Percentiles rank a stretch among this genome's conserved stretches.
Conservation (phyloP, 177 flowering plant species). For the Telopea speciosissima region DNA sequence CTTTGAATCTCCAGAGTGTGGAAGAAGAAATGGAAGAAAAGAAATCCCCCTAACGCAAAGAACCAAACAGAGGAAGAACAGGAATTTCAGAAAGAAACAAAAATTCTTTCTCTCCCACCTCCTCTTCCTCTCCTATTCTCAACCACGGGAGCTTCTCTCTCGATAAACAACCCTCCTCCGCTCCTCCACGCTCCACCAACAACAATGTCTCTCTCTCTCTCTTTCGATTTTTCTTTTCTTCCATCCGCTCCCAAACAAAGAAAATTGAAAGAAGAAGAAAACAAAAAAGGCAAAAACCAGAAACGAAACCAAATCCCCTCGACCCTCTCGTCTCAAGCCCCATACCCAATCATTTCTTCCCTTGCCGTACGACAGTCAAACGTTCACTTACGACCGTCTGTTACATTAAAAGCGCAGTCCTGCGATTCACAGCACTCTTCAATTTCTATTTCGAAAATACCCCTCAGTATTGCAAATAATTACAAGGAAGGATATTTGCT, state of each 20-base stretch:
- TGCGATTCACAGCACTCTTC: constrained; percentile 2
- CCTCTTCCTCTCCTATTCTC: too few relatives aligned
- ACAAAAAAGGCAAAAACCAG: too few relatives aligned
- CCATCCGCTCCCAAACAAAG: constrained; percentile 1
- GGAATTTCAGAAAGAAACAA: constrained; percentile 4
- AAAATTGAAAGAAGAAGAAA: background rate
- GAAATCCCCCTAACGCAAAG: constrained; percentile 1
- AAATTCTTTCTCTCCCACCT: background rate
- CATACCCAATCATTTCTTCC: constrained; percentile 31
- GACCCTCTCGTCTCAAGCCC: too few relatives aligned
- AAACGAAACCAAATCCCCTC: background rate
- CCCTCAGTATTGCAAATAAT: background rate
- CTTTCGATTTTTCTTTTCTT: constrained; percentile 12
- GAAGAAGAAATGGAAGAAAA: background rate
- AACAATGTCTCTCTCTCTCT: background rate
- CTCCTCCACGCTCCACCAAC: background rate
- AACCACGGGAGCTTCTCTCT: too few relatives aligned
- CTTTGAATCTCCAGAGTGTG: background rate
- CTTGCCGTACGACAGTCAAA: constrained; percentile 40
- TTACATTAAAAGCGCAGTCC: background rate
- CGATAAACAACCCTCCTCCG: too few relatives aligned
- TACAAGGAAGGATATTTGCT: too few relatives aligned
- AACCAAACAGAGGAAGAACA: constrained; percentile 18
- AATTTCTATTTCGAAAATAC: constrained; percentile 2
- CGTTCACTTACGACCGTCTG: constrained; percentile 14